Percentiles rank a stretch among this genome's conserved stretches.
phyloP scores from a whole-genome alignment of 2,329 filamentous ascomycete species.

The Pseudogymnoascus sp. region DNA sequence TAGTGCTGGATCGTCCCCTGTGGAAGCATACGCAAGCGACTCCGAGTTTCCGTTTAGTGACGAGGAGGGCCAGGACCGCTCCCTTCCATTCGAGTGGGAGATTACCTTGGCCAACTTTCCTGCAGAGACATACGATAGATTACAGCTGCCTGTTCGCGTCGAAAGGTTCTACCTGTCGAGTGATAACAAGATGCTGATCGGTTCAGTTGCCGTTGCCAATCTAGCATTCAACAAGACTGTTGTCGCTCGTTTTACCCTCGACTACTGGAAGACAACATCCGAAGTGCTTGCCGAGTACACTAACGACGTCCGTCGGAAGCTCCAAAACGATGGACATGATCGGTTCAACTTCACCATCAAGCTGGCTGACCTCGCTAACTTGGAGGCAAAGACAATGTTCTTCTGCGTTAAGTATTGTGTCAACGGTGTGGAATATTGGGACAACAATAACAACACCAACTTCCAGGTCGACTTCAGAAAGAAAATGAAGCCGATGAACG shows the following conservation, averaged over 20 bases:
- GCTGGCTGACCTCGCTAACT: constrained; percentile 79
- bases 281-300: constrained; percentile 87
- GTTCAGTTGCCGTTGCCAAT: constrained; percentile 78
- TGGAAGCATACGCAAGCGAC: constrained; percentile 81
- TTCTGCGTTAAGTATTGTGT: constrained; percentile 86
- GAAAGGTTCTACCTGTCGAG: constrained; percentile 81
- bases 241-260: constrained; percentile 87
- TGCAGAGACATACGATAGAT: constrained; percentile 53
- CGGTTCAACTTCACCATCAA: constrained; percentile 93
- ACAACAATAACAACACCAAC: constrained; percentile 81
- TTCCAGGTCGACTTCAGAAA: constrained; percentile 92
- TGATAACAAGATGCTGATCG: constrained; percentile 81
- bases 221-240: constrained; percentile 83
- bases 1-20: constrained; percentile 86
- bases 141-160: constrained; percentile 63
- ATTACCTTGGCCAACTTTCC: constrained; percentile 82
- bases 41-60: constrained; percentile 77
- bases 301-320: constrained; percentile 64
- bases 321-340: constrained; percentile 63
- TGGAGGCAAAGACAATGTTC: constrained; percentile 87
- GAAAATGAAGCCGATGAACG: constrained; percentile 57
- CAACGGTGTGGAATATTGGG: constrained; percentile 82
- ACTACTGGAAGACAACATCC: constrained; percentile 98
- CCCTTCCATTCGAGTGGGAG: constrained; percentile 72
- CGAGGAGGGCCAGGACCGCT: constrained; percentile 35